These are phyloP conservation scores for Talaromyces sp. DNA, from an alignment of 2,329 filamentous ascomycete species.

Conservation along the genomic window DNA sequence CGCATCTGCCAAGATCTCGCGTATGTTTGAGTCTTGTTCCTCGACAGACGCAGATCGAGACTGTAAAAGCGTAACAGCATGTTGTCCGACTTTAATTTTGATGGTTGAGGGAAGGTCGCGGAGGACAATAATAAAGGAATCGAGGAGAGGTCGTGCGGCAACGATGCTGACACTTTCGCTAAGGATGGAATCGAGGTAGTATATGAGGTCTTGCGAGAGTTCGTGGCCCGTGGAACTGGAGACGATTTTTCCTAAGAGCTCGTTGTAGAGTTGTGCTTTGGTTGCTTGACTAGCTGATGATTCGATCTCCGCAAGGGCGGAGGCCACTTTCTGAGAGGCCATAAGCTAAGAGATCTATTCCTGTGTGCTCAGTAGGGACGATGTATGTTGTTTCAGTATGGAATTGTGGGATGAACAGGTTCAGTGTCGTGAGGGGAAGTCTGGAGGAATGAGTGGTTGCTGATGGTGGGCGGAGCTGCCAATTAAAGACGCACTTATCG, in stretches of 20 bases:
- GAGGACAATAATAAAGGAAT: conserved; percentile 64
- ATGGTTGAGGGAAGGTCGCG: conserved; percentile 54
- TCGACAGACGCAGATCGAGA: conserved; percentile 71
- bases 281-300: conserved; percentile 46
- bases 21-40: conserved; percentile 77
- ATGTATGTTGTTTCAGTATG: background rate
- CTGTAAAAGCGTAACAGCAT: conserved; percentile 66
- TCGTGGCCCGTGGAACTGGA: conserved; percentile 43
- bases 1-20: conserved; percentile 76
- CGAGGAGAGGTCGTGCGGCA: conserved; percentile 67
- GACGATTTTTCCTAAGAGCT: conserved; percentile 57
- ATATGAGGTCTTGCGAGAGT: conserved; percentile 61
- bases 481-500: conserved; percentile 5
- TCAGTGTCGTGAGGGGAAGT: background rate
- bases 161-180: conserved; percentile 70
- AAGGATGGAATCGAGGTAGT: conserved; percentile 67
- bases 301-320: conserved; percentile 51
- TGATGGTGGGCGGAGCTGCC: conserved; percentile 2
- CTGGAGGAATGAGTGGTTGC: background rate
- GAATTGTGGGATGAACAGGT: background rate
- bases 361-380: background rate
- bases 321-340: conserved; percentile 50
- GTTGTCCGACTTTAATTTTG: conserved; percentile 71
- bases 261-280: conserved; percentile 56
- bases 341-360: conserved; percentile 29